Evolutionary conservation across 495 filamentous ascomycete species (phyloP), one percentile per base, ranked within the genome.

Genomic region (Penicillium argentinense): DNA sequence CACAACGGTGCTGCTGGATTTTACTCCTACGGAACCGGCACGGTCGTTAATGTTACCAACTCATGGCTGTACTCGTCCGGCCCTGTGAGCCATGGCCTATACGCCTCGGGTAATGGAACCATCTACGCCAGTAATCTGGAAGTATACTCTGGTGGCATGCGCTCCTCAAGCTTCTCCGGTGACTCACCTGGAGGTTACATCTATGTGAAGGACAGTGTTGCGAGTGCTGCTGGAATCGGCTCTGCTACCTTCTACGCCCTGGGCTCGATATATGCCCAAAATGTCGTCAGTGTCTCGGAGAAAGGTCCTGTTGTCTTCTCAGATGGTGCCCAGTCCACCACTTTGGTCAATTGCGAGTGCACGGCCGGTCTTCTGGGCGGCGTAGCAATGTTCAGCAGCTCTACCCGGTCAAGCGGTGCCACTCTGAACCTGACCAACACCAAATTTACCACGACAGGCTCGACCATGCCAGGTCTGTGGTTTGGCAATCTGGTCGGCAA

Each of bases 31-130:
- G 51, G 51, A 18, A 39, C 32, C 11, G 47, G 43, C 18, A 52
- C 51, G 4, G 49, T 51, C 9, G 40, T 59, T 2, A 23, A 55
- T 13, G 51, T 59, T n/a, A 55, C 28, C 30, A 37, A 52, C 23
- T 22, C 56, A 4, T 50, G 49, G 47, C 45, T 59, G 5, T 59
- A 59, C 41, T 51, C 47, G 14, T 59, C 56, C 2, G 56, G 56
- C 0, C 56, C 56, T 1, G 47, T 55, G 2, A 45, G 43, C 3
- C 56, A 55, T 28, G 51, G 47, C 3, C 34, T 59, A 4, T 59
- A 59, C 14, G 56, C 56, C 1, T 40, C 46, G 4, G 56, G 51
- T 1, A 49, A 59, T 13, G 56, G 56, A 4, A 59, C 56, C 16
- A 48, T 55, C 13, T 24, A 41, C 7, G 56, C 29, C 11, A 38